Evolutionary conservation across 805 yeast species (phyloP).

Genomic region (Barnettozyma californica): DNA sequence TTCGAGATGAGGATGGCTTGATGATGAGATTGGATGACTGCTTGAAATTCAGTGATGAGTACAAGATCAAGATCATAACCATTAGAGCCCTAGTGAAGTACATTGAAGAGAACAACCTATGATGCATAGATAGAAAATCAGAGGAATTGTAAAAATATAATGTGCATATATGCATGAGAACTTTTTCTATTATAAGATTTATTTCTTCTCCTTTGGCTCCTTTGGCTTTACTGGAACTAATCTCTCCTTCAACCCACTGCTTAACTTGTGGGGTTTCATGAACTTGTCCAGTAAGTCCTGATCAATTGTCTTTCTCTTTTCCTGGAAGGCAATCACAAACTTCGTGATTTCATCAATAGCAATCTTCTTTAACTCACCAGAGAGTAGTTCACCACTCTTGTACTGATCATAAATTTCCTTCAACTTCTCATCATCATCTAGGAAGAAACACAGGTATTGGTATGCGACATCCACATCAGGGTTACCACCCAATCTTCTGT

Average conservation of each 20-base stretch:
- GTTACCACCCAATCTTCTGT: slow-evolving; percentile 84
- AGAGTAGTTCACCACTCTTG: slow-evolving; percentile 72
- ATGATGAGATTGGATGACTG: slow-evolving; percentile 96
- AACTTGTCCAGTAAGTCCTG: slow-evolving; percentile 57
- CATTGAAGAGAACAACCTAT: slow-evolving; percentile 26
- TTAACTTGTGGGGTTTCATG: slow-evolving; percentile 81
- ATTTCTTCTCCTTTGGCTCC: slow-evolving; percentile 9
- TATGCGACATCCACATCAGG: slow-evolving; percentile 94
- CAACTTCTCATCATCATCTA: slow-evolving; percentile 81
- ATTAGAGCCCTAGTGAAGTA: slow-evolving; percentile 68
- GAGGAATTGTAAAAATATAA: neutral
- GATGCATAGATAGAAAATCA: neutral
- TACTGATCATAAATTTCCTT: slow-evolving; percentile 57
- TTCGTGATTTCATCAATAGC: slow-evolving; percentile 78
- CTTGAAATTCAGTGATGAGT: slow-evolving; percentile 55
- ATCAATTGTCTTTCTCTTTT: slow-evolving; percentile 59
- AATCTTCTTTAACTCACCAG: slow-evolving; percentile 89
- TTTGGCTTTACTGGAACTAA: slow-evolving; percentile 60
- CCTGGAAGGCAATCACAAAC: slow-evolving; percentile 80
- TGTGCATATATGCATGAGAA: neutral
- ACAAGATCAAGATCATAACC: slow-evolving; percentile 64
- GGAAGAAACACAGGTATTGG: slow-evolving; percentile 87
- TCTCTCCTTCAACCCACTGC: slow-evolving; percentile 71
- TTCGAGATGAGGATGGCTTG: slow-evolving; percentile 85
- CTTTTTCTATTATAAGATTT: neutral